phyloP scores from a whole-genome alignment of 1,284 basidiomycete genomes.

The Ceratobasidium sp. region DNA sequence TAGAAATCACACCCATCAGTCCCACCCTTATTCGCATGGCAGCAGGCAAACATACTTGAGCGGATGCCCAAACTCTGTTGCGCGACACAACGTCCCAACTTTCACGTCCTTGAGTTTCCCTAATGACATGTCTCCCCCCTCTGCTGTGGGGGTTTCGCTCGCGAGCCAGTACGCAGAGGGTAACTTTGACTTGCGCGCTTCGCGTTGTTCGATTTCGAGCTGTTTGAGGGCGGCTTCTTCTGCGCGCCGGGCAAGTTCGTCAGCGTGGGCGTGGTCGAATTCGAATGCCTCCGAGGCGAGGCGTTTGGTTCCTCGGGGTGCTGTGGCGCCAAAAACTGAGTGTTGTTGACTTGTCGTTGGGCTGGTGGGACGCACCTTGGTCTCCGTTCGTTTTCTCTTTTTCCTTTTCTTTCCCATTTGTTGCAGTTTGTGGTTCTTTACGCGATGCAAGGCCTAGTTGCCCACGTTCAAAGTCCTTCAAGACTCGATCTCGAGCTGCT shows the following conservation, averaged over 20 bases:
- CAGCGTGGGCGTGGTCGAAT: slow-evolving; percentile 78
- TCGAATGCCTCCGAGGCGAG: slow-evolving; percentile 67
- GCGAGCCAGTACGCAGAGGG: slow-evolving; percentile 93
- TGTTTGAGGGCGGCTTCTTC: slow-evolving; percentile 85
- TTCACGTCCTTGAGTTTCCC: slow-evolving; percentile 81
- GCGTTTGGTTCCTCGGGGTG: slow-evolving; percentile 70
- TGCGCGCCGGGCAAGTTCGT: slow-evolving; percentile 79
- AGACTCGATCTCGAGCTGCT: slow-evolving; percentile 85
- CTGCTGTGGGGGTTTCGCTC: slow-evolving; percentile 84
- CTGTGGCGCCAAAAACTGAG: neutral
- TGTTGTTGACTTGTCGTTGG: neutral
- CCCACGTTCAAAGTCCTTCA: slow-evolving; percentile 87
- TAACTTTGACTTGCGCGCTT: slow-evolving; percentile 85
- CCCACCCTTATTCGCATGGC: neutral
- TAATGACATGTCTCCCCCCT: slow-evolving; percentile 68
- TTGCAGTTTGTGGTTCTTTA: slow-evolving; percentile 36
- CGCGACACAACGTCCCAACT: slow-evolving; percentile 87
- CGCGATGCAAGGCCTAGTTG: slow-evolving; percentile 71
- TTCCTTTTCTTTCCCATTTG: slow-evolving; percentile 47
- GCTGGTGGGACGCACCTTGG: neutral
- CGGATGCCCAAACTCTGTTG: slow-evolving; percentile 78
- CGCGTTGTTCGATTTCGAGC: slow-evolving; percentile 88
- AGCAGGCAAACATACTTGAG: slow-evolving; percentile 68
- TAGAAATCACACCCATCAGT: slow-evolving; percentile 53
- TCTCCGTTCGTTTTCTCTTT: slow-evolving; percentile 48